Evolutionary conservation across 306 rosid genomes (phyloP).

Genomic region (Trifolium repens): DNA sequence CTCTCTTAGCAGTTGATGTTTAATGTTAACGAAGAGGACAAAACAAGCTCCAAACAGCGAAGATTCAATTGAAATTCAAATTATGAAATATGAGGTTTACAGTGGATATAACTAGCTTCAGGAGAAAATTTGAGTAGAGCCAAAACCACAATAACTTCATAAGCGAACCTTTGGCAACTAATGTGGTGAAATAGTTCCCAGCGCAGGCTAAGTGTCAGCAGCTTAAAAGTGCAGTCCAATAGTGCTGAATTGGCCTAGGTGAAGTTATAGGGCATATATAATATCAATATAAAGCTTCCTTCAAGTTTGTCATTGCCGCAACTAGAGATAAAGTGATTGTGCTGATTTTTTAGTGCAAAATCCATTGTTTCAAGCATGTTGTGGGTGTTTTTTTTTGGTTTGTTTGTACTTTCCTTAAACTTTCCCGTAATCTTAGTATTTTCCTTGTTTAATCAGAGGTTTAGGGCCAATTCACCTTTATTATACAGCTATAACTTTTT

Average conservation of each 20-base stretch:
- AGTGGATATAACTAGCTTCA: background rate
- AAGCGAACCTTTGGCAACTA: conserved; percentile 10
- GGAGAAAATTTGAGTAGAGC: conserved; percentile 23
- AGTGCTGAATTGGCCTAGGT: background rate
- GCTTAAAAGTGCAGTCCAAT: background rate
- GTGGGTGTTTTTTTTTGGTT: too few species aligned
- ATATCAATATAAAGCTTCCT: too few species aligned
- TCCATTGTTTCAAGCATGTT: too few species aligned
- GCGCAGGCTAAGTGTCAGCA: background rate
- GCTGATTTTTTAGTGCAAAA: too few species aligned
- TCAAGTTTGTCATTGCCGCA: too few species aligned
- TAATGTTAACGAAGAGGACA: conserved; percentile 21
- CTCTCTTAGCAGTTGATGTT: conserved; percentile 28
- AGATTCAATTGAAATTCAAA: conserved; percentile 33
- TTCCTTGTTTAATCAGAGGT: too few species aligned
- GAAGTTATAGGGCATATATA: background rate
- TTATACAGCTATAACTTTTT: too few species aligned
- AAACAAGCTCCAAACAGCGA: conserved; percentile 26
- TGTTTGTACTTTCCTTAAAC: too few species aligned
- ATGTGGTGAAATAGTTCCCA: background rate
- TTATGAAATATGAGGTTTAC: conserved; percentile 4
- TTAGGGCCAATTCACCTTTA: too few species aligned
- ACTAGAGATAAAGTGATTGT: too few species aligned
- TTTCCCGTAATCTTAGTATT: too few species aligned
- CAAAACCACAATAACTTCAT: conserved; percentile 30